These are phyloP conservation scores for Incumbomyces delicatus DNA, from an alignment of 2,329 filamentous ascomycete genomes.

Conservation along the genomic window DNA sequence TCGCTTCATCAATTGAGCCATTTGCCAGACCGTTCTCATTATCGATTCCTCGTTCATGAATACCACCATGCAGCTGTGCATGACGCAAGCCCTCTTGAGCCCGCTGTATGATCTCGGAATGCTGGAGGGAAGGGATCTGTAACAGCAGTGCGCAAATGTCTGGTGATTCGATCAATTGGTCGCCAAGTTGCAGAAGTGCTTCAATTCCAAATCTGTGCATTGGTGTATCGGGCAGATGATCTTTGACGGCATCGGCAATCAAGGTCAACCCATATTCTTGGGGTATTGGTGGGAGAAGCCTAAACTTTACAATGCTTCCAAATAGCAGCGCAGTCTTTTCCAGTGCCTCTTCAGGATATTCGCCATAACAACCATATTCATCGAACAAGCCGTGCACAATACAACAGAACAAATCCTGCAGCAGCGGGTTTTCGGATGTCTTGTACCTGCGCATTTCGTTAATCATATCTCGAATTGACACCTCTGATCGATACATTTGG, in stretches of 20 bases:
- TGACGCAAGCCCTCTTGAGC: conserved; percentile 58
- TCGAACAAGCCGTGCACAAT: conserved; percentile 98
- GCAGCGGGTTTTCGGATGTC: conserved; percentile 67
- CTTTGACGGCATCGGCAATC: conserved; percentile 91
- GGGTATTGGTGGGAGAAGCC: conserved; percentile 78
- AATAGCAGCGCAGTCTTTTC: conserved; percentile 95
- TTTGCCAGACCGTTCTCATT: conserved; percentile 53
- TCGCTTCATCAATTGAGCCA: conserved; percentile 56
- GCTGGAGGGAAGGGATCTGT: conserved; percentile 69
- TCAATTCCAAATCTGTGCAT: conserved; percentile 99
- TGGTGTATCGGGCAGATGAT: conserved; percentile 68
- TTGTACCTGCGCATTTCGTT: conserved; percentile 80
- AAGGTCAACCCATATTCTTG: conserved; percentile 91
- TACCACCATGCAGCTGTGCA: conserved; percentile 32
- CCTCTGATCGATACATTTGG: conserved; percentile 90
- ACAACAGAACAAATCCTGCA: conserved; percentile 93
- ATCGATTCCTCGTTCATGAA: conserved; percentile 45
- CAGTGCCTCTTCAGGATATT: conserved; percentile 91
- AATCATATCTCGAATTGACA: conserved; percentile 77
- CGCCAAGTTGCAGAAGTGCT: conserved; percentile 78
- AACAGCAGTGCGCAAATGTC: conserved; percentile 80
- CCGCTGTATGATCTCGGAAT: conserved; percentile 73
- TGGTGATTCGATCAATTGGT: conserved; percentile 85
- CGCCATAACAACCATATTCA: conserved; percentile 89
- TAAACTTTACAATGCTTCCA: conserved; percentile 89